Percentiles rank a stretch among this genome's conserved stretches.
phyloP scores from a whole-genome alignment of 495 filamentous ascomycete genomes.

The Aspergillus avenaceus region DNA sequence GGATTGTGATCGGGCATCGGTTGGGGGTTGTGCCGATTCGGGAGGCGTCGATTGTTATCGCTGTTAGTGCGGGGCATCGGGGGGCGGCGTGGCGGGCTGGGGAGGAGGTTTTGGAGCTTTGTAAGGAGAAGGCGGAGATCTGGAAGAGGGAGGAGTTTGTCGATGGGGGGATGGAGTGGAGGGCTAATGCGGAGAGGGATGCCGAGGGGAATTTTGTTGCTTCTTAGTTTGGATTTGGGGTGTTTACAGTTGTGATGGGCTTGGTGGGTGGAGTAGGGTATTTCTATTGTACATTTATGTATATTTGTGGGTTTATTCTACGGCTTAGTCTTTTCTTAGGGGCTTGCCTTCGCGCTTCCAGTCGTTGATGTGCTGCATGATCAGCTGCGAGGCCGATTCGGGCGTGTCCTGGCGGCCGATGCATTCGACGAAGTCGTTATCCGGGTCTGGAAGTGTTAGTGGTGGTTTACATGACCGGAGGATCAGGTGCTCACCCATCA shows the following conservation, averaged over 20 bases:
- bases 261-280: conserved; percentile 22
- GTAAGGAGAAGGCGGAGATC: conserved; percentile 82
- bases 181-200: conserved; percentile 80
- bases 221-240: not conserved
- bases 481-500: conserved; percentile 92
- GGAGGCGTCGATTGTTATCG: conserved; percentile 90
- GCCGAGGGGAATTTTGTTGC: conserved; percentile 35
- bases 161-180: conserved; percentile 77
- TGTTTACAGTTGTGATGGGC: not conserved
- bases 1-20: conserved; percentile 80
- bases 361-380: conserved; percentile 83
- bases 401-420: conserved; percentile 92
- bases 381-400: conserved; percentile 77
- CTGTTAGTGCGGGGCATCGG: conserved; percentile 82
- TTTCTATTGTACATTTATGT: conserved; percentile 32
- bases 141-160: conserved; percentile 96
- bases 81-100: conserved; percentile 83
- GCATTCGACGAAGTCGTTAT: conserved; percentile 96
- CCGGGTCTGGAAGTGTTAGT: conserved; percentile 78
- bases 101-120: conserved; percentile 83
- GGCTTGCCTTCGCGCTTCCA: conserved; percentile 63
- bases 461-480: too few relatives aligned
- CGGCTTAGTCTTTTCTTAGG: conserved; percentile 32
- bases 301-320: conserved; percentile 3
- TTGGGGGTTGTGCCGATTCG: conserved; percentile 80